These are phyloP conservation scores for Fusarium nanum DNA, from an alignment of 2,329 filamentous ascomycete species.

Conservation along the genomic window DNA sequence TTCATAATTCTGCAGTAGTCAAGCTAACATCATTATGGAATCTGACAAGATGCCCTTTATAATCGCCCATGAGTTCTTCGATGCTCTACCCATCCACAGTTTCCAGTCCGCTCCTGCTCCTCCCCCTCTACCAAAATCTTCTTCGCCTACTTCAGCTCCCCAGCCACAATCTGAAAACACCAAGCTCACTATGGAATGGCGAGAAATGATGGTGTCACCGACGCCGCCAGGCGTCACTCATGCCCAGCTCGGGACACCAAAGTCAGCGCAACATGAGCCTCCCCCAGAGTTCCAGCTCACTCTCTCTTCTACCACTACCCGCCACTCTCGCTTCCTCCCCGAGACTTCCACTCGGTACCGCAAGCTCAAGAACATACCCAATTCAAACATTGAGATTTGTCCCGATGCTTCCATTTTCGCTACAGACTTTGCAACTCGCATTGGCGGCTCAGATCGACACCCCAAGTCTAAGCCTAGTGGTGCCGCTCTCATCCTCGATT, in stretches of 20 bases:
- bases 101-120: conserved; percentile 78
- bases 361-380: conserved; percentile 73
- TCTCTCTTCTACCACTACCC: conserved; percentile 78
- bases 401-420: conserved; percentile 87
- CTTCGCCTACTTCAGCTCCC: conserved; percentile 50
- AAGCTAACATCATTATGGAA: conserved; percentile 54
- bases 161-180: conserved; percentile 49
- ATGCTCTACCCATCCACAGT: conserved; percentile 94
- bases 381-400: conserved; percentile 86
- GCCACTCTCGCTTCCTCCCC: conserved; percentile 86
- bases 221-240: conserved; percentile 68
- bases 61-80: conserved; percentile 97
- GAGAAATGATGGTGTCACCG: conserved; percentile 82
- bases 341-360: conserved; percentile 84
- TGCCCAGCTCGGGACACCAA: conserved; percentile 65
- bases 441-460: conserved; percentile 73
- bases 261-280: conserved; percentile 61
- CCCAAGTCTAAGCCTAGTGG: conserved; percentile 76
- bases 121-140: conserved; percentile 30
- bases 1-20: neutral
- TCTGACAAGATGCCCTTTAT: conserved; percentile 86
- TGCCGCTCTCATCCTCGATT: conserved; percentile 95
- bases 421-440: conserved; percentile 83
- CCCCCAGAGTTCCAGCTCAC: conserved; percentile 89
- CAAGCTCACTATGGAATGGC: conserved; percentile 73